These are phyloP conservation scores for Acrasis kona DNA, from an alignment of 78 protist genomes.

Conservation along the genomic window DNA sequence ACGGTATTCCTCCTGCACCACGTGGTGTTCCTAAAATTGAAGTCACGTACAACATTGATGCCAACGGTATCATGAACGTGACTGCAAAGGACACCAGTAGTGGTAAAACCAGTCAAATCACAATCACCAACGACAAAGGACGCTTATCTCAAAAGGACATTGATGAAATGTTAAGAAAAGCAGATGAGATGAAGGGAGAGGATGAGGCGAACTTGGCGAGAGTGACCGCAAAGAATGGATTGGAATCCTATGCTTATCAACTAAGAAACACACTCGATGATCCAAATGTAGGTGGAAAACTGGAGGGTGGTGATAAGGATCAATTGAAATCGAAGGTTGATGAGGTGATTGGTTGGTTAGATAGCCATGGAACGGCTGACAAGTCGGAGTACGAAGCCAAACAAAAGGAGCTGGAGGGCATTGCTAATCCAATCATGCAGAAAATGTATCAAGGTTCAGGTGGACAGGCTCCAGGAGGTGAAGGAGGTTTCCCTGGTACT, in stretches of 20 bases:
- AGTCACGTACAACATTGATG: constrained; percentile 34
- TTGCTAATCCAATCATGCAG: too few relatives aligned
- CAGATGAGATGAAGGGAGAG: too few relatives aligned
- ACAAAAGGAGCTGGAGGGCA: too few relatives aligned
- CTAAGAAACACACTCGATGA: too few relatives aligned
- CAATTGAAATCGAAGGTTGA: constrained; percentile 46
- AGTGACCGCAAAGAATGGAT: constrained; percentile 6
- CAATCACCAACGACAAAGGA: constrained; percentile 94
- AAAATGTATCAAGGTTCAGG: constrained; percentile 81
- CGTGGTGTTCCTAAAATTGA: constrained; percentile 95
- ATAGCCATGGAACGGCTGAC: constrained; percentile 64
- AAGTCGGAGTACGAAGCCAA: too few relatives aligned
- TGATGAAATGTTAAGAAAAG: constrained; percentile 86
- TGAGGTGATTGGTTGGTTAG: constrained; percentile 87
- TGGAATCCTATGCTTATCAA: too few relatives aligned
- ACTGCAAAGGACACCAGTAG: too few relatives aligned
- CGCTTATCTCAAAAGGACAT: constrained; percentile 81
- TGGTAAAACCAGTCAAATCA: constrained; percentile 54
- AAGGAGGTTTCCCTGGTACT: too few relatives aligned
- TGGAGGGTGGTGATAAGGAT: constrained; percentile 17
- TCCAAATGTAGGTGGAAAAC: too few relatives aligned
- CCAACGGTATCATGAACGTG: constrained; percentile 81
- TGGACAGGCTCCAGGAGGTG: constrained; percentile 70
- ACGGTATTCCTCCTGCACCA: constrained; percentile 84
- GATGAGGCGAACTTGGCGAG: constrained; percentile 40